A percentile compares a stretch with the other conserved stretches of the same genome.
Conservation (phyloP, 176 grass and related monocot genomes). For the sorghum (Sorghum bicolor) region Sorghum_bicolor_NCBIv3 NC_012875.2:53652501-53653000, state of each 20-base stretch:
- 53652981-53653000: background rate
- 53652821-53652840: slow-evolving; percentile 20
- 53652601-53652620: background rate
- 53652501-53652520: background rate
- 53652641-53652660: background rate
- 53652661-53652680: background rate
- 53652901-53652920: background rate
- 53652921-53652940: slow-evolving; percentile 12
- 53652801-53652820: slow-evolving; percentile 49
- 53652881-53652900: too few species aligned
- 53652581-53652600: too few species aligned
- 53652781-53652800: slow-evolving; percentile 22
- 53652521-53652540: background rate
- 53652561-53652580: too few species aligned
- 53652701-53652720: background rate
- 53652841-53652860: background rate
- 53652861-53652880: background rate
- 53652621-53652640: background rate
- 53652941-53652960: background rate
- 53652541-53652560: slow-evolving; percentile 12
- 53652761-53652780: slow-evolving; percentile 28
- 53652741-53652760: background rate
- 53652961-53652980: background rate
- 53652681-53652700: background rate
- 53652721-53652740: background rate